Base-by-base conservation (phyloP, 345 rosid genomes). In the Xanthoceras sorbifolium region DNA sequence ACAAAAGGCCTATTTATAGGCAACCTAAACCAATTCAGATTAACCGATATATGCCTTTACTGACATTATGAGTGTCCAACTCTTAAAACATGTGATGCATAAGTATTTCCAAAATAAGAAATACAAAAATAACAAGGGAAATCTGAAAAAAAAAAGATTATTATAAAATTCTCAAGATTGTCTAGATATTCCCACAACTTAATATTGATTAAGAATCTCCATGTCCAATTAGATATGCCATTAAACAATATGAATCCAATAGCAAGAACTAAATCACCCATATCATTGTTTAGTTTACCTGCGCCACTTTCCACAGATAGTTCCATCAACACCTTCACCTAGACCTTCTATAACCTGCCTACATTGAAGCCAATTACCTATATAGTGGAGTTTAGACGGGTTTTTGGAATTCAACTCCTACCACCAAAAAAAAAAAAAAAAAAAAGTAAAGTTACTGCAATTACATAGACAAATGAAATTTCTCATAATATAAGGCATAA, bases 261-360 rank as follows among this genome's bases (percentile, higher is more conserved):
- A 76, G 67, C 67, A 38, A 31, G 17, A 66, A n/a, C 52, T 71
- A 18, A 77, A 64, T 40, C 28, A 34, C 48, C 73, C 68, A 71
- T 72, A 59, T 67, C 14, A 69, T 23, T 73, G 18, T 69, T 44
- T 15, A 25, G 72, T 71, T 83, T 87, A 94, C 98, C 99, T 92
- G 81, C 97, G 97, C 99, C 99, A 94, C 83, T 97, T 97, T 76
- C 99, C 99, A 79, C 99, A 94, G 74, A 89, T 76, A 77, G 83
- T 82, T 83, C 87, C 91, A 72, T 81, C 81, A 17, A 15, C 67
- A 74, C 77, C 84, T 72, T 81, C 90, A 34, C 79, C 75, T 61
- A 70, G 40, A 68, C 78, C 84, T 64, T 86, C 88, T 54, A 83
- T 59, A 36, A 83, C 82, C 79, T 82, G 86, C 82, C 83, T 86